These are phyloP conservation scores for Fusarium graminum DNA, from an alignment of 2,329 filamentous ascomycete species.

Conservation along the genomic window DNA sequence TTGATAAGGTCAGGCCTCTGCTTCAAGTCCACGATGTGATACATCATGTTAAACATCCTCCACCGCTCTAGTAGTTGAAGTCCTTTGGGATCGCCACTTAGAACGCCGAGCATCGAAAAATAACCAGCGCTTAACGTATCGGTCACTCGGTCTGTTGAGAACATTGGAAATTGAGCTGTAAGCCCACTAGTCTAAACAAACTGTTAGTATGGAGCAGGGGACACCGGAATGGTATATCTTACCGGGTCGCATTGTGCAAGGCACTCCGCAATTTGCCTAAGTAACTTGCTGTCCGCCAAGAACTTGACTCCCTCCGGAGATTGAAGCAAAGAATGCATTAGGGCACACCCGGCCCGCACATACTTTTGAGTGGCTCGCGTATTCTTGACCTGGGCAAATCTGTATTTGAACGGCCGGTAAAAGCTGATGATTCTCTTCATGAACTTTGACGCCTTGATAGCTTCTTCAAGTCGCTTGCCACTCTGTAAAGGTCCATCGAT, in stretches of 20 bases:
- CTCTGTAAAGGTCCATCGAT: conserved; percentile 94
- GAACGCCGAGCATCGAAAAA: conserved; percentile 88
- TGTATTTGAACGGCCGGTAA: conserved; percentile 95
- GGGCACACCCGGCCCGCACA: conserved; percentile 86
- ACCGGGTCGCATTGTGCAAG: conserved; percentile 94
- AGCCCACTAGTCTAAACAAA: conserved; percentile 71
- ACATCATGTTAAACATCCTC: conserved; percentile 99
- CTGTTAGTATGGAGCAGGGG: conserved; percentile 40
- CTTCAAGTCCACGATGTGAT: conserved; percentile 93
- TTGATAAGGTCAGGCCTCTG: conserved; percentile 93
- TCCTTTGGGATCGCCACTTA: conserved; percentile 86
- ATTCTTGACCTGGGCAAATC: conserved; percentile 90
- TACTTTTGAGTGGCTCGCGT: conserved; percentile 96
- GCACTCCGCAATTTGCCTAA: conserved; percentile 95
- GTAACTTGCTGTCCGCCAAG: conserved; percentile 89
- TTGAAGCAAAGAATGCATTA: conserved; percentile 88
- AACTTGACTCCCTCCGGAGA: conserved; percentile 87
- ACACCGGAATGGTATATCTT: conserved; percentile 48
- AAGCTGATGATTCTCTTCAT: conserved; percentile 95
- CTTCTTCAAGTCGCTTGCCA: conserved; percentile 92
- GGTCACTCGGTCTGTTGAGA: conserved; percentile 84
- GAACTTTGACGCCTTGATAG: conserved; percentile 94
- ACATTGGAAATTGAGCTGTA: conserved; percentile 88
- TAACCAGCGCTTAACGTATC: conserved; percentile 94
- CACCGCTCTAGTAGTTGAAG: conserved; percentile 92